phyloP scores from a whole-genome alignment of 1,284 basidiomycete species.

The Ustilago nuda region DNA sequence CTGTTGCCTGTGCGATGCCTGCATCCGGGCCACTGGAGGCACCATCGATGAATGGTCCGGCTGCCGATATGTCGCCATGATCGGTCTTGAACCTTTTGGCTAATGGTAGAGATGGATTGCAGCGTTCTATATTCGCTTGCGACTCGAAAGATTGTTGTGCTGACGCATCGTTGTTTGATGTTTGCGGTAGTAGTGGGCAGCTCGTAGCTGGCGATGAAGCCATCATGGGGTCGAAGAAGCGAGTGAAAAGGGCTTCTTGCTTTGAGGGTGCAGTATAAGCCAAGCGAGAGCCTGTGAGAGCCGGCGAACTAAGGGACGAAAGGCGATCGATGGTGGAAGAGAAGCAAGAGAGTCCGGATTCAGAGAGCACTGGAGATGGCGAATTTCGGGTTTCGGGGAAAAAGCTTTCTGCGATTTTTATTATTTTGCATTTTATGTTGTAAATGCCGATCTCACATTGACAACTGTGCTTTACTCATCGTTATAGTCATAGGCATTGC shows the following conservation, averaged over 20 bases:
- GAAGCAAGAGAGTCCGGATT: not conserved
- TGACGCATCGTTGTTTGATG: slow-evolving; percentile 22
- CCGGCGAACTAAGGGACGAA: not conserved
- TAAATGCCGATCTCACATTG: not conserved
- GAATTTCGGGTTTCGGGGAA: slow-evolving; percentile 25
- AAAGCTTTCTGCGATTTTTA: not conserved
- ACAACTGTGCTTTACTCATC: not conserved
- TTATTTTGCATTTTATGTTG: not conserved
- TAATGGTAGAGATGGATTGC: slow-evolving; percentile 29
- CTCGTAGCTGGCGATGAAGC: slow-evolving; percentile 31
- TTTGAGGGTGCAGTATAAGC: not conserved
- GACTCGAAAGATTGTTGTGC: slow-evolving; percentile 10
- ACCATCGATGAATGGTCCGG: slow-evolving; percentile 23
- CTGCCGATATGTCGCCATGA: slow-evolving; percentile 17
- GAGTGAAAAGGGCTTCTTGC: not conserved
- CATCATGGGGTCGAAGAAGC: slow-evolving; percentile 7
- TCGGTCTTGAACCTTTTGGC: slow-evolving; percentile 48
- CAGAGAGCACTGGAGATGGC: slow-evolving; percentile 3
- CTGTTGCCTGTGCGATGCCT: slow-evolving; percentile 8
- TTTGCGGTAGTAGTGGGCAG: slow-evolving; percentile 25
- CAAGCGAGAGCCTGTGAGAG: not conserved
- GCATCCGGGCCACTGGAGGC: slow-evolving; percentile 13
- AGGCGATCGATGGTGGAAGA: not conserved
- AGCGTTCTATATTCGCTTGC: slow-evolving; percentile 23
- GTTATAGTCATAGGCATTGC: not conserved